Percentiles rank a stretch among this genome's conserved stretches.
phyloP scores from a whole-genome alignment of 768 basidiomycete species.

The Trichaptum fuscoviolaceum region DNA sequence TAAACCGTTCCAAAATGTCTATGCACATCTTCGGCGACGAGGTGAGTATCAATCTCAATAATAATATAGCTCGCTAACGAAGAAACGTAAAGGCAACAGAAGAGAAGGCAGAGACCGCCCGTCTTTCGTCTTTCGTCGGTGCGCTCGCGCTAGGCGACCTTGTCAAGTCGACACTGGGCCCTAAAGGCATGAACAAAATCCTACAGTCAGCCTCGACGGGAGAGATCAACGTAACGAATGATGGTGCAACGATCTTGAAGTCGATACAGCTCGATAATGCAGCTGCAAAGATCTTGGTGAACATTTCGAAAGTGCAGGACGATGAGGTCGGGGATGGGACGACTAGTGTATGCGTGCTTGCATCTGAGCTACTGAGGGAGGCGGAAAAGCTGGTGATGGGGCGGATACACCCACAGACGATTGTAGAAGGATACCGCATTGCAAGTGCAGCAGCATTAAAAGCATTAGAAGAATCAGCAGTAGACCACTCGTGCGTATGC shows the following conservation, averaged over 20 bases:
- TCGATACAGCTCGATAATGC: constrained; percentile 97
- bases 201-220: constrained; percentile 87
- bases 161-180: constrained; percentile 96
- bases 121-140: constrained; percentile 96
- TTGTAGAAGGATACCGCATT: constrained; percentile 94
- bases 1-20: constrained; percentile 38
- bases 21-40: constrained; percentile 69
- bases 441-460: constrained; percentile 80
- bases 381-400: constrained; percentile 90
- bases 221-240: constrained; percentile 96
- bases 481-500: constrained; percentile 73
- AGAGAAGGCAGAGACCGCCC: constrained; percentile 97
- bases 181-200: constrained; percentile 99
- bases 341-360: constrained; percentile 86
- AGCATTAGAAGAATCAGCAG: constrained; percentile 77
- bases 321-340: constrained; percentile 98
- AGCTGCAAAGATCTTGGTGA: constrained; percentile 98
- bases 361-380: constrained; percentile 87
- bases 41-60: constrained; percentile 27
- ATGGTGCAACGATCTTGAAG: constrained; percentile 97
- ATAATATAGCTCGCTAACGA: constrained; percentile 2
- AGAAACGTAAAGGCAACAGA: constrained; percentile 61
- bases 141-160: constrained; percentile 96
- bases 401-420: constrained; percentile 97
- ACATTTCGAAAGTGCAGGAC: constrained; percentile 99